A percentile compares a stretch with the other conserved stretches of the same genome.
These are phyloP conservation scores for Pachysandra terminalis DNA, from an alignment of 164 flowering plant genomes.

Conservation along the genomic window DNA sequence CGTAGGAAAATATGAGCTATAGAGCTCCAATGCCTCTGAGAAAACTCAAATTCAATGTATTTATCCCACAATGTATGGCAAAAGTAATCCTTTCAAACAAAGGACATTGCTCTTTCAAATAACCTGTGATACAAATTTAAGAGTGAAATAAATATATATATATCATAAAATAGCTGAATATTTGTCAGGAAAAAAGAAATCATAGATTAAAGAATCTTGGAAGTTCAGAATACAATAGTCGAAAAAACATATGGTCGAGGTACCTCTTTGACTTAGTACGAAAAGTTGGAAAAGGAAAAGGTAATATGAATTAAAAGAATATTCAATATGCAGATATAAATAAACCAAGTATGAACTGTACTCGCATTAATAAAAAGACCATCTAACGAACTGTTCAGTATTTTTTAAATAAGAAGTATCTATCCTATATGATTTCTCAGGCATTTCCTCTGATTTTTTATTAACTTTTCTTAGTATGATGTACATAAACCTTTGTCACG, in stretches of 20 bases:
- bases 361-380: background rate
- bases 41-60: constrained; percentile 71
- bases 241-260: background rate
- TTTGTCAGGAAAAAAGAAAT: background rate
- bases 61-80: constrained; percentile 85
- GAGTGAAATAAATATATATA: background rate
- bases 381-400: background rate
- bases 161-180: background rate
- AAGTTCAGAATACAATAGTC: background rate
- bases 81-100: constrained; percentile 79
- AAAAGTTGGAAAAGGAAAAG: background rate
- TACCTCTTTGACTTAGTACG: background rate
- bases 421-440: too few relatives aligned
- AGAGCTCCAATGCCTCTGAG: constrained; percentile 73
- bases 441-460: too few relatives aligned
- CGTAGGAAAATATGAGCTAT: constrained; percentile 62
- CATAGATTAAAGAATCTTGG: background rate
- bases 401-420: background rate
- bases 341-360: background rate
- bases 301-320: background rate
- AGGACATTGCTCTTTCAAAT: constrained; percentile 66
- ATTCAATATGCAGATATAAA: background rate
- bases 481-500: too few relatives aligned
- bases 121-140: constrained; percentile 44
- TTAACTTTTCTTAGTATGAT: too few relatives aligned